Conservation (phyloP, 768 basidiomycete species). For the Suillus subalutaceus region DNA sequence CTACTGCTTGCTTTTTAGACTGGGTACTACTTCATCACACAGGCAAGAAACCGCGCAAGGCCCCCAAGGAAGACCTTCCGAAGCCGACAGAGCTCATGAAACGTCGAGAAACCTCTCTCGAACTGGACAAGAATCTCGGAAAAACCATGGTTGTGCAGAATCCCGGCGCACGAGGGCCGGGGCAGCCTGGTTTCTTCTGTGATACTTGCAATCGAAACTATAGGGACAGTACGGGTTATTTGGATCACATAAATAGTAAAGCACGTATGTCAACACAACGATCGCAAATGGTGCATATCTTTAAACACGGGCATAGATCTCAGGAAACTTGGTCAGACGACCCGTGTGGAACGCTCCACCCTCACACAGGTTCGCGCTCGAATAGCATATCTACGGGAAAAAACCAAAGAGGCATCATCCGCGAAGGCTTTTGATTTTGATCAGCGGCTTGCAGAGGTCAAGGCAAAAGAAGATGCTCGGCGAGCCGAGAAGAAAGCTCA, state of each 20-base stretch:
- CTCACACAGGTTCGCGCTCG: slow-evolving; percentile 90
- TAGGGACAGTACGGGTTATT: slow-evolving; percentile 91
- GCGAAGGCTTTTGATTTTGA: slow-evolving; percentile 97
- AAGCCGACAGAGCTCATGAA: slow-evolving; percentile 95
- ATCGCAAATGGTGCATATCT: slow-evolving; percentile 9
- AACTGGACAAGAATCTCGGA: slow-evolving; percentile 91
- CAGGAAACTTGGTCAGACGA: slow-evolving; percentile 93
- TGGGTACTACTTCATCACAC: slow-evolving; percentile 10
- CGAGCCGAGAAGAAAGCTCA: slow-evolving; percentile 78
- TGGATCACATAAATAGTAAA: slow-evolving; percentile 95
- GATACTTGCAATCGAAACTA: slow-evolving; percentile 89
- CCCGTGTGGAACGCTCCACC: slow-evolving; percentile 87
- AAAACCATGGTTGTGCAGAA: slow-evolving; percentile 96
- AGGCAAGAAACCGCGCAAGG: slow-evolving; percentile 85
- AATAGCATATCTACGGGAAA: slow-evolving; percentile 86
- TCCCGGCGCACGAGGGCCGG: slow-evolving; percentile 78
- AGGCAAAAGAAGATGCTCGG: slow-evolving; percentile 65
- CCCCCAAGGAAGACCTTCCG: slow-evolving; percentile 72
- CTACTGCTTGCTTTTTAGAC: neutral
- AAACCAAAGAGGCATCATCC: slow-evolving; percentile 78
- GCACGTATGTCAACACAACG: slow-evolving; percentile 65
- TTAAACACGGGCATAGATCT: slow-evolving; percentile 65
- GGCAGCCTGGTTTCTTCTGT: slow-evolving; percentile 93
- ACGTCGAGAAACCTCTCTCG: slow-evolving; percentile 79
- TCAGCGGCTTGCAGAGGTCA: slow-evolving; percentile 81